Evolutionary conservation across 441 rosid species (phyloP).

Genomic region (Euphorbia celastroides): DNA sequence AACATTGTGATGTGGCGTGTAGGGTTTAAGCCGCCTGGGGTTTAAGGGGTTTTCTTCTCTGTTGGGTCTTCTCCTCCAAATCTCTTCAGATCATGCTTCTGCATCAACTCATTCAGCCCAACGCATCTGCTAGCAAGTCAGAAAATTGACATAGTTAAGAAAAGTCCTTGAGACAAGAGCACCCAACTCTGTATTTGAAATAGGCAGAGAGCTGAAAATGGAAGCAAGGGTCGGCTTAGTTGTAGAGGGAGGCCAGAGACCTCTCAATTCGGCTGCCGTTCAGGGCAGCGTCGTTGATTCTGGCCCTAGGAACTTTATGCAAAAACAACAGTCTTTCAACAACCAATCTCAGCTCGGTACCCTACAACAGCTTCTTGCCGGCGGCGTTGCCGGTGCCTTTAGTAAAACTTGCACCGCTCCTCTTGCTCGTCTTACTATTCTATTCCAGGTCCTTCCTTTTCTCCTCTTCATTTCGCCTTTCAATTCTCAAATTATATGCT

Average conservation of each 20-base stretch:
- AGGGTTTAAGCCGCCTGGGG: neutral
- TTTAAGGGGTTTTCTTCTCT: neutral
- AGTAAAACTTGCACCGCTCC: constrained; percentile 95
- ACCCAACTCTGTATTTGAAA: neutral
- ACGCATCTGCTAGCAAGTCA: neutral
- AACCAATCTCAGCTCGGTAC: constrained; percentile 50
- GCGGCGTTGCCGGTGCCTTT: constrained; percentile 88
- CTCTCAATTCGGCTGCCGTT: constrained; percentile 48
- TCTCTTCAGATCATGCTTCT: neutral
- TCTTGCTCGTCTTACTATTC: constrained; percentile 81
- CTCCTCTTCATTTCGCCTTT: neutral
- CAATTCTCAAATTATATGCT: neutral
- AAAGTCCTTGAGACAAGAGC: neutral
- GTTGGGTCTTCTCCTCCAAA: neutral
- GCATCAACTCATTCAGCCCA: neutral
- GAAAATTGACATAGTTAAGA: neutral
- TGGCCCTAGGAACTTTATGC: constrained; percentile 42
- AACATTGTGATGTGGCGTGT: no score
- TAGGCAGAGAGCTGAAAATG: constrained; percentile 29
- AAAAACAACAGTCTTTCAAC: constrained; percentile 27
- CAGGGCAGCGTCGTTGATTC: constrained; percentile 52
- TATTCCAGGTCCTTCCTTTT: constrained; percentile 57
- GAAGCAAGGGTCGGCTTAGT: constrained; percentile 81
- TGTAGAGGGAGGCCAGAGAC: constrained; percentile 68
- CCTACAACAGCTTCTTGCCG: constrained; percentile 58